Evolutionary conservation across 768 basidiomycete species (phyloP).

Genomic region (Tylopilus sp.): DNA sequence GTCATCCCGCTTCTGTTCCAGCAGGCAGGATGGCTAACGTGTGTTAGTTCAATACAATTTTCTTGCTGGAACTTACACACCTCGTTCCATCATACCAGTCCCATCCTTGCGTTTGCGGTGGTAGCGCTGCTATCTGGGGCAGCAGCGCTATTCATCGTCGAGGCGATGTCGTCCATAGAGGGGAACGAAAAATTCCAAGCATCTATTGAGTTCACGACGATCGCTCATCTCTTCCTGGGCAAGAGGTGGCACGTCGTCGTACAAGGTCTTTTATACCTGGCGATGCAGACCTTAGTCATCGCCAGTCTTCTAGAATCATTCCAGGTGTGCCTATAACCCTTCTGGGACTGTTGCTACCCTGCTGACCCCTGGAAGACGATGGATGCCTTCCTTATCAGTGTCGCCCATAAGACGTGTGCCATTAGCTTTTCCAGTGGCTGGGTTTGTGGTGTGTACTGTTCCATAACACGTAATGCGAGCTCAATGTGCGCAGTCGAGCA

Average conservation of each 20-base stretch:
- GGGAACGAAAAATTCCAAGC: constrained; percentile 23
- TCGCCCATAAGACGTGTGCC: constrained; percentile 26
- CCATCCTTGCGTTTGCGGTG: constrained; percentile 12
- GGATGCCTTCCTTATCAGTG: constrained; percentile 21
- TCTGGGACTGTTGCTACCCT: neutral
- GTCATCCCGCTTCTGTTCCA: constrained; percentile 23
- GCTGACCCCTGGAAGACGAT: constrained; percentile 12
- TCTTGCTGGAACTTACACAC: neutral
- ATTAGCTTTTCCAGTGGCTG: constrained; percentile 22
- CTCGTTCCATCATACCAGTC: constrained; percentile 1
- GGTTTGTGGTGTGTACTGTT: constrained; percentile 17
- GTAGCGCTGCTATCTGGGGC: constrained; percentile 21
- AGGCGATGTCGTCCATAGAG: constrained; percentile 26
- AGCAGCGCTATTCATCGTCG: constrained; percentile 19
- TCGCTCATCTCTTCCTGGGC: constrained; percentile 25
- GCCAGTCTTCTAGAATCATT: constrained; percentile 25
- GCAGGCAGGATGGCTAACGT: constrained; percentile 28
- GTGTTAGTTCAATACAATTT: neutral
- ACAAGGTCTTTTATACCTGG: constrained; percentile 19
- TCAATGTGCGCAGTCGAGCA: constrained; percentile 11
- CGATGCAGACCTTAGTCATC: constrained; percentile 21
- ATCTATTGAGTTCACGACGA: constrained; percentile 25
- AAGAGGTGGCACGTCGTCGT: constrained; percentile 23
- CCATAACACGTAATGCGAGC: neutral
- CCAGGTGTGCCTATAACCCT: constrained; percentile 10